These are phyloP conservation scores for Cytospora paraplurivora DNA, from an alignment of 2,329 filamentous ascomycete species.

Conservation along the genomic window DNA sequence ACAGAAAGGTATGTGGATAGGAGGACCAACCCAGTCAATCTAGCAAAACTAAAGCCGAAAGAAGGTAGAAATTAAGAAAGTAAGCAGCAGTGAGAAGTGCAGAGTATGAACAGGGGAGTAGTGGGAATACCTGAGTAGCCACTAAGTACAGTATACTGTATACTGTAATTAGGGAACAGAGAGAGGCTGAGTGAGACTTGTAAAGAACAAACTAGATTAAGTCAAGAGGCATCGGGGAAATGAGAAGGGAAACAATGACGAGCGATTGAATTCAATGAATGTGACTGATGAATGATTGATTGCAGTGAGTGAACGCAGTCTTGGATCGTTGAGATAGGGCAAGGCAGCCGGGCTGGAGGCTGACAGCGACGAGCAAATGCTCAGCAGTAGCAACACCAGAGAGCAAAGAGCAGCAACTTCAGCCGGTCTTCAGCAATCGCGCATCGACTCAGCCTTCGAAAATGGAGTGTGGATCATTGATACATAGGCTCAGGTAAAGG, in stretches of 20 bases:
- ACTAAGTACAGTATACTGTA: not conserved
- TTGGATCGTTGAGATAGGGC: too few species aligned
- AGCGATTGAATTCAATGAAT: too few species aligned
- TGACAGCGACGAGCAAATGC: not conserved
- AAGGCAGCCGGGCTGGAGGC: not conserved
- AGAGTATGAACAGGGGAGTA: not conserved
- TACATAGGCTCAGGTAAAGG: slow-evolving; percentile 19
- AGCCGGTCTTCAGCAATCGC: slow-evolving; percentile 24
- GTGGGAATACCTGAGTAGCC: not conserved
- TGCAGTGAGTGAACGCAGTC: too few species aligned
- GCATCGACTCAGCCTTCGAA: slow-evolving; percentile 15
- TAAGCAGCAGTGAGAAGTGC: not conserved
- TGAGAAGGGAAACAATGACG: not conserved
- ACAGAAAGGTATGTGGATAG: not conserved
- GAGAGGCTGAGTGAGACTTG: not conserved
- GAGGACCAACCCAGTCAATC: not conserved
- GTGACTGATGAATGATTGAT: too few species aligned
- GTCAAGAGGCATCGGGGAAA: not conserved
- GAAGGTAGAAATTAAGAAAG: not conserved
- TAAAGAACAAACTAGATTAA: not conserved
- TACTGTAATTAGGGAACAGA: not conserved
- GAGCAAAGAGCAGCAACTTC: slow-evolving; percentile 7
- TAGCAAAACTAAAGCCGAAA: not conserved
- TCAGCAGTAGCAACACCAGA: not conserved
- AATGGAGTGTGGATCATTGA: slow-evolving; percentile 10